Base-by-base conservation (phyloP, 495 filamentous ascomycete genomes). In the Melanomma pulvis-pyrius region DNA sequence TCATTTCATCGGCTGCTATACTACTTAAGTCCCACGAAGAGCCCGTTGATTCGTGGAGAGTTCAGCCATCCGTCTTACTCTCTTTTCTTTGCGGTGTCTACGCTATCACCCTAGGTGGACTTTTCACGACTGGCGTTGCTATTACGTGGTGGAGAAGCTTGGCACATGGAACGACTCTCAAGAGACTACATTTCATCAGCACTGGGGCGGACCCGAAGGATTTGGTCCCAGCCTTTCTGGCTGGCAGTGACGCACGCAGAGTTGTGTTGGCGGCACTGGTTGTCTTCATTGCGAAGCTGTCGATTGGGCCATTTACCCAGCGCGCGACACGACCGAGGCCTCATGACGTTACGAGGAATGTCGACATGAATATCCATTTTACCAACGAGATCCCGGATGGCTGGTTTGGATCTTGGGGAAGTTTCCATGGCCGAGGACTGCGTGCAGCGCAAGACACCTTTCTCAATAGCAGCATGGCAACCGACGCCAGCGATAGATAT, bases 91-190 rank as follows among this genome's bases (percentile, higher is more conserved):
- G 29, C 8, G 63, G 63, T n/a, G 5, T 66, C 21, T 66, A 60
- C 44, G 25, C 6, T 24, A 47, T 66, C 3, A 2, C 53, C 32
- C 67, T 70, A 9, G 62, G 62, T 4, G 41, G 36, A 0, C 57
- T 70, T 4, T 54, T 70, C 49, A 39, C 56, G 0, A 30, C 50
- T 28, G 67, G 67, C 2, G 26, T 70, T 30, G 57, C 67, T 11
- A 47, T 70, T 24, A 56, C 54, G n/a, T 70, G 67, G 67, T 70
- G 67, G 67, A 64, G 62, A 26, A 70, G 55, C 29, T 54, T 65
- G 12, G 47, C 48, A 15, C 30, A 70, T 22, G 67, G 67, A 28
- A 70, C 67, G 3, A 70, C 67, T 0, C 51, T 70, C 22, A 65
- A 63, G 24, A 52, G 50, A 28, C 61, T 70, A 5, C 62, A 70